phyloP scores from a whole-genome alignment of 768 basidiomycete species.

The Boletus coccyginus region DNA sequence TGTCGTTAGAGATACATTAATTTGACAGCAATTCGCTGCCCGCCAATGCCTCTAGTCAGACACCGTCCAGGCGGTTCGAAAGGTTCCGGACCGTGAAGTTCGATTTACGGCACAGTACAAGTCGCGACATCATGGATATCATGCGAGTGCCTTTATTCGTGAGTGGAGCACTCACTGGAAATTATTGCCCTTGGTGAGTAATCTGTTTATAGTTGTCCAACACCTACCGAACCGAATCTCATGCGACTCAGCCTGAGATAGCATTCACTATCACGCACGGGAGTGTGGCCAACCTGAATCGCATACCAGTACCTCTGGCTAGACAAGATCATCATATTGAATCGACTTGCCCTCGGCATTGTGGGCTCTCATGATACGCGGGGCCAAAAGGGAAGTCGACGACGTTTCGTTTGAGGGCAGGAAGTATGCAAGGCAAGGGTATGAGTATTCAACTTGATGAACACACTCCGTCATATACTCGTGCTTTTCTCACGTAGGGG shows the following conservation, averaged over 20 bases:
- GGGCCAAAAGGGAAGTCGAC: constrained; percentile 28
- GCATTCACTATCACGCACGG: background rate
- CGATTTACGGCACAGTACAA: too few relatives aligned
- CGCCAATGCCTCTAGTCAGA: too few relatives aligned
- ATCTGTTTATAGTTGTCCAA: background rate
- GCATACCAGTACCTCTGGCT: constrained; percentile 11
- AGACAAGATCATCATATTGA: constrained; percentile 37
- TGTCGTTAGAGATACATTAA: too few relatives aligned
- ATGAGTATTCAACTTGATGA: background rate
- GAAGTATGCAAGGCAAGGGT: background rate
- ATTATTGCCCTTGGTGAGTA: background rate
- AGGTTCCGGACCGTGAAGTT: too few relatives aligned
- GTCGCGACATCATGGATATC: background rate
- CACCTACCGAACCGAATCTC: background rate
- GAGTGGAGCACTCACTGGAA: background rate
- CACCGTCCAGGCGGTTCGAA: too few relatives aligned
- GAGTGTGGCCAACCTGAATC: background rate
- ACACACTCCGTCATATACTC: background rate
- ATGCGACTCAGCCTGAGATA: background rate
- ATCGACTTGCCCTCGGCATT: constrained; percentile 39
- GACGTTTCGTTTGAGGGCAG: background rate
- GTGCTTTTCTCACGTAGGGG: background rate
- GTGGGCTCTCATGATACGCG: constrained; percentile 54
- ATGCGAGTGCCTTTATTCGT: background rate
- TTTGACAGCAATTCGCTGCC: too few relatives aligned